Conservation (phyloP, 2,329 filamentous ascomycete genomes). For the Kalmusia sp. region DNA sequence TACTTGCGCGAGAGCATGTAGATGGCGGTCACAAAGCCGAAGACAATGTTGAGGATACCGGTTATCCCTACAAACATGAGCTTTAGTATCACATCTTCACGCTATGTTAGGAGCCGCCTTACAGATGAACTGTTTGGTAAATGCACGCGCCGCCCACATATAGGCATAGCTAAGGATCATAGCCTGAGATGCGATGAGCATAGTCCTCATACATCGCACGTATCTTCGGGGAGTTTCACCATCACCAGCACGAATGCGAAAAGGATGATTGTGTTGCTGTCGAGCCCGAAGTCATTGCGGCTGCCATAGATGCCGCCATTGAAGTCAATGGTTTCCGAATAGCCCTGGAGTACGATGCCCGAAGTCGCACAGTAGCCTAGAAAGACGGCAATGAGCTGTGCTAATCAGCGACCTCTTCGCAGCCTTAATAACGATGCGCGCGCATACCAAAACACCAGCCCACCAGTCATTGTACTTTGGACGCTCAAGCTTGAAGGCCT, state of each 20-base stretch:
- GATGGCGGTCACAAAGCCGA: conserved; percentile 83
- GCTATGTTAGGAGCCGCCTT: not conserved
- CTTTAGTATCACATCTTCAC: not conserved
- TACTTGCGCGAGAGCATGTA: conserved; percentile 82
- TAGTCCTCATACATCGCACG: no score
- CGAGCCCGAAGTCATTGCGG: conserved; percentile 70
- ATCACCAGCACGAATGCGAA: conserved; percentile 80
- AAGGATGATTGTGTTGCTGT: conserved; percentile 84
- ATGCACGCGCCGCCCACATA: conserved; percentile 75
- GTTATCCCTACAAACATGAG: conserved; percentile 63
- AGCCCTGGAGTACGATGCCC: conserved; percentile 77
- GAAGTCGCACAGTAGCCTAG: conserved; percentile 79
- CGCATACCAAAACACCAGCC: conserved; percentile 76
- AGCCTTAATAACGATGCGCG: not conserved
- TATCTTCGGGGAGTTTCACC: not conserved
- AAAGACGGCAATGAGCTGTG: conserved; percentile 72
- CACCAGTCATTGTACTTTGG: conserved; percentile 93
- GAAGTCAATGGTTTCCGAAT: conserved; percentile 53
- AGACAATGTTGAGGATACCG: conserved; percentile 69
- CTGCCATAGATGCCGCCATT: conserved; percentile 78
- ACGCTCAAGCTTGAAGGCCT: conserved; percentile 80
- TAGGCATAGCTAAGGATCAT: conserved; percentile 79
- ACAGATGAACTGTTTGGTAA: conserved; percentile 91
- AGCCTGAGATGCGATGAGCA: conserved; percentile 49
- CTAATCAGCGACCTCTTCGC: conserved; percentile 3